A percentile compares a stretch with the other conserved stretches of the same genome.
Evolutionary conservation across 2,329 filamentous ascomycete species (phyloP).

Genomic region (Herpomyces periplanetae): DNA sequence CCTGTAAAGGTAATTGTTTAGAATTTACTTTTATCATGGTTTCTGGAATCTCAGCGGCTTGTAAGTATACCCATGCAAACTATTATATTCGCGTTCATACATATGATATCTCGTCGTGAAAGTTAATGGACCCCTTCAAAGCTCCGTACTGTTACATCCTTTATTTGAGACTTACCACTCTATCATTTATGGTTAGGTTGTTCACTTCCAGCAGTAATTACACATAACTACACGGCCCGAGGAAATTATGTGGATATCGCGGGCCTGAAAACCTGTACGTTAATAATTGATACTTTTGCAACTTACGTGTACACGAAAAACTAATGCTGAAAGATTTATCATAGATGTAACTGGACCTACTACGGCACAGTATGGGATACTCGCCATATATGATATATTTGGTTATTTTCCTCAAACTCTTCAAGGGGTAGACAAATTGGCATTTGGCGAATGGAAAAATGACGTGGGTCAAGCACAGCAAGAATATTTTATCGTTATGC

Average conservation of each 20-base stretch:
- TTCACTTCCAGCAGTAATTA: constrained; percentile 12
- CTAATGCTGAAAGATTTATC: no score
- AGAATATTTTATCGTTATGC: constrained; percentile 27
- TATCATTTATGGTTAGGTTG: constrained; percentile 5
- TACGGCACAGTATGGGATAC: constrained; percentile 14
- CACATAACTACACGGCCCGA: constrained; percentile 14
- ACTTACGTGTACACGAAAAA: no score
- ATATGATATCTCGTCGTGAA: no score
- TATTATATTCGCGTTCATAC: no score
- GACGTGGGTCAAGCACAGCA: constrained; percentile 4
- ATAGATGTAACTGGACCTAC: constrained; percentile 16
- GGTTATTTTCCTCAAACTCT: constrained; percentile 25
- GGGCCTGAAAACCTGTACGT: constrained; percentile 14
- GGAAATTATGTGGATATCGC: constrained; percentile 17
- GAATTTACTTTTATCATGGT: no score
- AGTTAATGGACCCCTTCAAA: no score
- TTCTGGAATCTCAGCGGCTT: no score
- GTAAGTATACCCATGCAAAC: no score
- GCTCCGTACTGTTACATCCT: no score
- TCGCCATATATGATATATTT: constrained; percentile 23
- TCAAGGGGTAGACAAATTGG: constrained; percentile 26
- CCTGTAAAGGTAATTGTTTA: no score
- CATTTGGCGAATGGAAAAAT: constrained; percentile 10
- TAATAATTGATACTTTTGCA: no score
- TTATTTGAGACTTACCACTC: no score